phyloP scores from a whole-genome alignment of 768 basidiomycete genomes.

The Suillus occidentalis region DNA sequence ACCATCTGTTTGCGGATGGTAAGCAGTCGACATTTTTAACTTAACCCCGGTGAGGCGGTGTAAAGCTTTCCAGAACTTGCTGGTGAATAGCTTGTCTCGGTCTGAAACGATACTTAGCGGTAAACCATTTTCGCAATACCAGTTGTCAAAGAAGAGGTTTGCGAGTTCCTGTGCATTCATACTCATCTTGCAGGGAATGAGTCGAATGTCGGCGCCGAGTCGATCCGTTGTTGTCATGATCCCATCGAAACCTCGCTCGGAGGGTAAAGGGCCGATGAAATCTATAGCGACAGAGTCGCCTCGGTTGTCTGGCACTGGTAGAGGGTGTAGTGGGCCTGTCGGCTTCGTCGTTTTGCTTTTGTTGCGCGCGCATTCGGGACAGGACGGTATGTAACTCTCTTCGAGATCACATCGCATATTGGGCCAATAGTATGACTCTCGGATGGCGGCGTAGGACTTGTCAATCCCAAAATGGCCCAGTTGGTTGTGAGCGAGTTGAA shows the following conservation, averaged over 20 bases:
- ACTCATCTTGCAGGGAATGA: slow-evolving; percentile 7
- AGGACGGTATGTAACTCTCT: slow-evolving; percentile 24
- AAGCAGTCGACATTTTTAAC: slow-evolving; percentile 23
- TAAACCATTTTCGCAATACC: background rate
- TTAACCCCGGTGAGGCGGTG: slow-evolving; percentile 12
- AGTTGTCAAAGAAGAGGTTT: slow-evolving; percentile 22
- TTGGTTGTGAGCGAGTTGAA: no score
- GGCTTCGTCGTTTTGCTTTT: slow-evolving; percentile 28
- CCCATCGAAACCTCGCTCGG: no score
- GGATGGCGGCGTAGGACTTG: no score
- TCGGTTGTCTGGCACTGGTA: background rate
- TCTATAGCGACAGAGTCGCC: no score
- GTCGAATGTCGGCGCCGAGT: slow-evolving; percentile 5
- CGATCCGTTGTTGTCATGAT: no score
- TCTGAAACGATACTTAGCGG: background rate
- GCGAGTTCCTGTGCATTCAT: slow-evolving; percentile 23
- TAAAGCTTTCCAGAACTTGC: background rate
- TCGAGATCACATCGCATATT: background rate
- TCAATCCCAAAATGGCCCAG: no score
- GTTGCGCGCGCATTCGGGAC: slow-evolving; percentile 24
- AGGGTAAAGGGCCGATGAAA: no score
- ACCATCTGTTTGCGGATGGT: slow-evolving; percentile 1
- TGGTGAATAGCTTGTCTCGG: background rate
- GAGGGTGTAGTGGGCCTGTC: slow-evolving; percentile 19
- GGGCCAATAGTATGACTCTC: no score